Evolutionary conservation across 1,284 basidiomycete species (phyloP), one percentile per base, ranked within the genome.

Genomic region (Ceratobasidium sp.): DNA sequence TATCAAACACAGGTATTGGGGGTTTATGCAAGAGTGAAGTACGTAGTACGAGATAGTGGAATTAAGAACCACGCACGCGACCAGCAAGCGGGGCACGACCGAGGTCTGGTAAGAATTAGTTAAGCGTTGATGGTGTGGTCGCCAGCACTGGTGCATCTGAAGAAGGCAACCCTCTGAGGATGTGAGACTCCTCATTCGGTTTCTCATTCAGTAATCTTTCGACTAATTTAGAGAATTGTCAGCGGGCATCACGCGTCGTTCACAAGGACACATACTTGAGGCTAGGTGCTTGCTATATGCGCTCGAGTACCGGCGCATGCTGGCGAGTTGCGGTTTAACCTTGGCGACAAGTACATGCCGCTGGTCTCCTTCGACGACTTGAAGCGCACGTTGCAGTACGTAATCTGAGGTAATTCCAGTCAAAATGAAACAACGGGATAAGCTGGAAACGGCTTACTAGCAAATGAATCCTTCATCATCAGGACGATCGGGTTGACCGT

Each of bases 391-490:
- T 76, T 93, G 91, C 44, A 93, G 82, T 69, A 93, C 90, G 75
- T 92, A 93, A 76, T 92, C 90, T 91, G 59, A 47, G 47, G 13
- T n/a, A 14, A 52, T 29, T 39, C 54, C 9, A 72, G 46, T 41
- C 57, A 50, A 50, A 23, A 47, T 42, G 57, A 57, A 49, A 36
- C 64, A 70, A 41, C n/a, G n/a, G 14, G 66, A 23, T 4, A 29
- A 44, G 19, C 27, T 23, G 2, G 19, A 56, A 6, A 30, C 6
- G 8, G 83, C 90, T 74, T 74, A 92, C 90, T 95, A 30, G 88
- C 93, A 78, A 85, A 96, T 74, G 92, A 90, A 75, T 96, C 93
- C 79, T 91, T 92, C 86, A 95, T 91, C 90, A 96, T 90, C 13
- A 83, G 81, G 39, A 84, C 82, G 68, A 93, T 82, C 0, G 87